Conservation (phyloP, 495 filamentous ascomycete species). For the Corynascus novoguineensis region DNA sequence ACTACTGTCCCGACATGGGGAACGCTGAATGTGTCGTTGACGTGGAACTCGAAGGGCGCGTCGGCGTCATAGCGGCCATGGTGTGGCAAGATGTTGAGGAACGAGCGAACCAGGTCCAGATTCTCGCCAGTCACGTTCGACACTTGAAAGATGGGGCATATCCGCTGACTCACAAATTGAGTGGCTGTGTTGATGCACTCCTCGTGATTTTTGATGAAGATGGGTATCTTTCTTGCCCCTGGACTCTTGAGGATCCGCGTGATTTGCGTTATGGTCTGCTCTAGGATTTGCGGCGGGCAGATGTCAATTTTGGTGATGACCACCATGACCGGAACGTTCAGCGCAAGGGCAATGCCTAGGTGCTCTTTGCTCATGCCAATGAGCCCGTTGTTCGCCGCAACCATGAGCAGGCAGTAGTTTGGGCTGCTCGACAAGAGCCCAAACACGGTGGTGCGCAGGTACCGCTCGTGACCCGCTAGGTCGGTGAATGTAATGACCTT, state of each 20-base stretch:
- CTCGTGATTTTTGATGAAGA: slow-evolving; percentile 87
- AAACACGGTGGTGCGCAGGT: slow-evolving; percentile 94
- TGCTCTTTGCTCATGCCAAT: slow-evolving; percentile 99
- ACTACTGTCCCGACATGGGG: slow-evolving; percentile 96
- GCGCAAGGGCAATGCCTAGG: slow-evolving; percentile 85
- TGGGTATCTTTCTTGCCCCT: slow-evolving; percentile 93
- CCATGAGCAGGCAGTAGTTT: slow-evolving; percentile 97
- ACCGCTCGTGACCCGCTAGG: slow-evolving; percentile 90
- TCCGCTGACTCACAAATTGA: slow-evolving; percentile 91
- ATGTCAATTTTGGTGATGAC: slow-evolving; percentile 99
- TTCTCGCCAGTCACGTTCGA: slow-evolving; percentile 94
- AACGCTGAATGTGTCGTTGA: slow-evolving; percentile 99
- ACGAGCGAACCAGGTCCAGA: slow-evolving; percentile 72
- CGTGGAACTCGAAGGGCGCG: slow-evolving; percentile 87
- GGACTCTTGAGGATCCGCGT: slow-evolving; percentile 88
- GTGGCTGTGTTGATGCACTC: slow-evolving; percentile 92
- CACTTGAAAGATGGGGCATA: slow-evolving; percentile 96
- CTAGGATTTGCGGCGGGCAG: slow-evolving; percentile 89
- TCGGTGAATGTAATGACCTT: slow-evolving; percentile 98
- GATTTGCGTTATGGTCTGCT: slow-evolving; percentile 90
- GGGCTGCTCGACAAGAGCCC: slow-evolving; percentile 90
- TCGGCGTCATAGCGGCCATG: slow-evolving; percentile 88
- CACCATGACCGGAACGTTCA: slow-evolving; percentile 97
- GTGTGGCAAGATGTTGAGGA: slow-evolving; percentile 92
- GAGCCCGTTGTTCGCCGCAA: slow-evolving; percentile 94